Conservation (phyloP, 176 grass and related monocot species). For the Eremochloa ophiuroides region DNA sequence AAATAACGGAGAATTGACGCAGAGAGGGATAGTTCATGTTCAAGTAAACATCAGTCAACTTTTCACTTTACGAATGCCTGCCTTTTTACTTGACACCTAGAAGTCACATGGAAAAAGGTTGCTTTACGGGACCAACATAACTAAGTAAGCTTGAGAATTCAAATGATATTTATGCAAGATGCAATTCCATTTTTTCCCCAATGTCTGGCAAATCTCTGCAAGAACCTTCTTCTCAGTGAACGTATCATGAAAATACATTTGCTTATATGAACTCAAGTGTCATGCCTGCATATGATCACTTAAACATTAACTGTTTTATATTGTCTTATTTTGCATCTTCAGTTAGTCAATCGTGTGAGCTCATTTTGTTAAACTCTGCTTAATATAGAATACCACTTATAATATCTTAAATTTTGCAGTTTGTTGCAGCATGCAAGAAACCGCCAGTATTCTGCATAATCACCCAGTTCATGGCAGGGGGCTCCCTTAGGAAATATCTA, state of each 20-base stretch:
- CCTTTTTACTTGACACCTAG: constrained; percentile 20
- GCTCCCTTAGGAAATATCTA: constrained; percentile 90
- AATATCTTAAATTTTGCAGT: constrained; percentile 46
- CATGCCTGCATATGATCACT: not conserved
- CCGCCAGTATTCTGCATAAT: constrained; percentile 96
- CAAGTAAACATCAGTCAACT: constrained; percentile 12
- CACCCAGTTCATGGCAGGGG: constrained; percentile 93
- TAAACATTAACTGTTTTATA: not conserved
- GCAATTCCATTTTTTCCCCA: not conserved
- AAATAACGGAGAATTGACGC: constrained; percentile 17
- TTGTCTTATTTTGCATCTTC: not conserved
- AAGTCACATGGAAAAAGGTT: constrained; percentile 29
- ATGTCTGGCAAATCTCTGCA: not conserved
- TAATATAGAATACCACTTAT: not conserved
- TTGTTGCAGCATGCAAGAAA: constrained; percentile 98
- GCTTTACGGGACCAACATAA: constrained; percentile 6
- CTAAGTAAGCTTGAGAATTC: not conserved
- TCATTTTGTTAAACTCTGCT: constrained; percentile 1
- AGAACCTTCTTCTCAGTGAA: not conserved
- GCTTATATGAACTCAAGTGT: not conserved
- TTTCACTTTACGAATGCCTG: constrained; percentile 2
- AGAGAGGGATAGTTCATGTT: constrained; percentile 26
- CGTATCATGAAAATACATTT: not conserved
- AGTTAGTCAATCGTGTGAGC: not conserved
- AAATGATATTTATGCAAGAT: not conserved